Evolutionary conservation across 345 rosid species (phyloP).

Genomic region (Jatropha curcas): DNA sequence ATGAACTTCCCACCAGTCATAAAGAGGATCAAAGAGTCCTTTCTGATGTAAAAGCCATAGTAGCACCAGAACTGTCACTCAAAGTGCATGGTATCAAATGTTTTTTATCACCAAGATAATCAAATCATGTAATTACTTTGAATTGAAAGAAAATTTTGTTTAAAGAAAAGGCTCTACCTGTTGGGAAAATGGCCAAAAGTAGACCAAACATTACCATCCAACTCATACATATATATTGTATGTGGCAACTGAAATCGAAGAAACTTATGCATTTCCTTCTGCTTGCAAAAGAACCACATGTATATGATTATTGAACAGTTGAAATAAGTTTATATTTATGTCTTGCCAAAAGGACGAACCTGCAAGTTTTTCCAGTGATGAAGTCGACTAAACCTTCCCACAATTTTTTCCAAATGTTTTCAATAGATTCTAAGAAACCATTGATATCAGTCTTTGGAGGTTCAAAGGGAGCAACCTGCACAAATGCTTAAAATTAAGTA

Average conservation of each 20-base stretch:
- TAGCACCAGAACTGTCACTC: constrained; percentile 62
- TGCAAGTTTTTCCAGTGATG: constrained; percentile 80
- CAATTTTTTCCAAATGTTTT: constrained; percentile 49
- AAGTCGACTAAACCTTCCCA: constrained; percentile 72
- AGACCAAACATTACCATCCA: constrained; percentile 83
- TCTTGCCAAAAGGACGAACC: constrained; percentile 35
- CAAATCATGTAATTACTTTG: not conserved
- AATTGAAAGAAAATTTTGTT: not conserved
- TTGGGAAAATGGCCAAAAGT: constrained; percentile 64
- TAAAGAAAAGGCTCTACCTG: constrained; percentile 44
- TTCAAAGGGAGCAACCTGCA: constrained; percentile 69
- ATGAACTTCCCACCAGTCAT: constrained; percentile 85
- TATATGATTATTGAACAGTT: not conserved
- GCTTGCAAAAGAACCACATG: constrained; percentile 20
- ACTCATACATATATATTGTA: constrained; percentile 87
- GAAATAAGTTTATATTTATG: not conserved
- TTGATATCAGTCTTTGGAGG: constrained; percentile 51
- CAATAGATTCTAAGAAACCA: constrained; percentile 73
- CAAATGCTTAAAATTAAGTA: constrained; percentile 11
- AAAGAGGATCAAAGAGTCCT: constrained; percentile 77
- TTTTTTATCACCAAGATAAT: not conserved
- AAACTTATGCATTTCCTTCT: constrained; percentile 75
- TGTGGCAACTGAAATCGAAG: constrained; percentile 87
- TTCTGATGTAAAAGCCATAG: constrained; percentile 88
- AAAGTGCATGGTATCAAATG: not conserved